These are phyloP conservation scores for Stellera chamaejasme DNA, from an alignment of 345 rosid genomes.

Conservation along the genomic window DNA sequence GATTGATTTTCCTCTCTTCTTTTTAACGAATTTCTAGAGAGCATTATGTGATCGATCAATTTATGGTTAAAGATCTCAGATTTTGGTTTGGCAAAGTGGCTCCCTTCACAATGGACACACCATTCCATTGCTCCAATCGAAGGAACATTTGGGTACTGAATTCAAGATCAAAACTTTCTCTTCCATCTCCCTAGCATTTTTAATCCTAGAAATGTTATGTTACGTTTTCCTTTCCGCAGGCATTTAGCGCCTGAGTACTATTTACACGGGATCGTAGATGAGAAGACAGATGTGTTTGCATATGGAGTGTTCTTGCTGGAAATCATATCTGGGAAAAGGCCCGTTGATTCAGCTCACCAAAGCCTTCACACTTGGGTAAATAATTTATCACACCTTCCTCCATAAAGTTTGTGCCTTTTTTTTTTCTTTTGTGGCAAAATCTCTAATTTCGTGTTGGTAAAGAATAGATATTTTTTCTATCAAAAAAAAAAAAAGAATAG, in stretches of 20 bases:
- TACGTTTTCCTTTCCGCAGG: constrained; percentile 21
- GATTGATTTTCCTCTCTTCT: neutral
- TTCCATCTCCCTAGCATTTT: neutral
- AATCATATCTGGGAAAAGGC: constrained; percentile 79
- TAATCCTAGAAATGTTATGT: neutral
- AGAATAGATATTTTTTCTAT: too few species aligned
- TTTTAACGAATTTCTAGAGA: neutral
- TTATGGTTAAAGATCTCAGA: constrained; percentile 58
- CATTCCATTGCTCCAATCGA: constrained; percentile 97
- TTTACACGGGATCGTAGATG: constrained; percentile 93
- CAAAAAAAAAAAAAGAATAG: too few species aligned
- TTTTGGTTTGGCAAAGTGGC: constrained; percentile 97
- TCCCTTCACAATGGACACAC: constrained; percentile 97
- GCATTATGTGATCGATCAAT: neutral
- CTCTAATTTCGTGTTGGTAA: neutral
- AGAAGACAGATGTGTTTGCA: constrained; percentile 96
- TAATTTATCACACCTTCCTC: neutral
- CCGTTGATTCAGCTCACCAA: constrained; percentile 83
- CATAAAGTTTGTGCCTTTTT: neutral
- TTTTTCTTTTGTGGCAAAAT: neutral
- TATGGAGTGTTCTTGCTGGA: constrained; percentile 90
- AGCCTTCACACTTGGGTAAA: constrained; percentile 90
- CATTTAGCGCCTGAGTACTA: constrained; percentile 97
- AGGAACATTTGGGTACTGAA: constrained; percentile 93
- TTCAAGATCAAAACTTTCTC: neutral